Base-by-base conservation (phyloP, 2,329 filamentous ascomycete genomes). In the Pyricularia grisea region DNA sequence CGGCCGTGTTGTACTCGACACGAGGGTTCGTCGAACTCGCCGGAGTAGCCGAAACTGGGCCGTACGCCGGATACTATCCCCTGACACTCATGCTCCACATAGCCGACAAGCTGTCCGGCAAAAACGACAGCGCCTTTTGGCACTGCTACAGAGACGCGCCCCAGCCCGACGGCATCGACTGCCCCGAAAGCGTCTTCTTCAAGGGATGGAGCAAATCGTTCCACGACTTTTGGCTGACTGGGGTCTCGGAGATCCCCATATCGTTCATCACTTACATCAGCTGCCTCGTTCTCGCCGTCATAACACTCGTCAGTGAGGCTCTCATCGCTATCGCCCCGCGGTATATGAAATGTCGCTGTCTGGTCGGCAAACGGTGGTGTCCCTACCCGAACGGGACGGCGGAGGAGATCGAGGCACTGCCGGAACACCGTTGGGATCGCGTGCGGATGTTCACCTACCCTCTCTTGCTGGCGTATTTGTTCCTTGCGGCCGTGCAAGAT, bases 341-440 rank as follows among this genome's bases (percentile, higher is more conserved):
- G 25, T 11, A 31, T 20, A 68, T 68, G 67, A 20, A 25, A n/a
- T 68, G 67, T 30, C 67, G 67, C 67, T 68, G 67, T 30, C 28
- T 68, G 11, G 14, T 31, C 9, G 25, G 58, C 17, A 25, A 27
- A n/a, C 14, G 67, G 14, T 68, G 67, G 67, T 68, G 67, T 30
- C 67, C 67, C 50, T 63, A 61, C n/a, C 67, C 67, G 11, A 63
- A 42, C 17, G 67, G 28, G 27, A 20, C 66, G 23, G n/a, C 23
- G 23, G 67, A 23, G 17, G 67, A 68, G 55, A 36, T 68, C 50
- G 67, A 61, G 50, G 30, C 50, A 17, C 67, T 68, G 28, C 67
- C 67, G 3, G 28, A 33, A 30, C 67, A 68, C 67, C 27, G 27
- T 7, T 68, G 67, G 67, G 67, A 68, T 58, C 67, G 67, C 67